These are phyloP conservation scores for Biscogniauxia marginata DNA, from an alignment of 2,329 filamentous ascomycete genomes.

Conservation along the genomic window DNA sequence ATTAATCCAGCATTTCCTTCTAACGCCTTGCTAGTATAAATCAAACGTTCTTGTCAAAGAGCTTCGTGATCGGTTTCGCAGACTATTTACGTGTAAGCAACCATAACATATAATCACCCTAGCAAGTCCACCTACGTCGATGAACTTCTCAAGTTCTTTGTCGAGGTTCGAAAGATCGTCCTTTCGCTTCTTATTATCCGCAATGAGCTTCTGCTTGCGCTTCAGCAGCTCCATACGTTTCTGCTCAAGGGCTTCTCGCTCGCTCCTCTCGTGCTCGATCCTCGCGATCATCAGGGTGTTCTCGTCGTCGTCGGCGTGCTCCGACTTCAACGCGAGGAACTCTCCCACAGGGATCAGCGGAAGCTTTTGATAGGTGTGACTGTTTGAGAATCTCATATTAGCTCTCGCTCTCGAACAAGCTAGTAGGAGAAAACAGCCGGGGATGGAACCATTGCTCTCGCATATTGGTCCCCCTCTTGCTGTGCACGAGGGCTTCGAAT, in stretches of 20 bases:
- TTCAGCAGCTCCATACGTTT: constrained; percentile 74
- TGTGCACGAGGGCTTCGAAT: too few species aligned
- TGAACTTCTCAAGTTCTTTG: constrained; percentile 88
- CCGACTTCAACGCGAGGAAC: constrained; percentile 74
- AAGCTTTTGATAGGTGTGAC: constrained; percentile 83
- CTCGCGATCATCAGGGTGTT: constrained; percentile 84
- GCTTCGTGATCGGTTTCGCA: constrained; percentile 82
- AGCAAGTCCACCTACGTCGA: constrained; percentile 63
- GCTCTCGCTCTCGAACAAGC: constrained; percentile 24
- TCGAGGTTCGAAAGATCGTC: constrained; percentile 91
- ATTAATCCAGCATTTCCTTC: background rate
- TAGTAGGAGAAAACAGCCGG: too few species aligned
- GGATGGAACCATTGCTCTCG: too few species aligned
- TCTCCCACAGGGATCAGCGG: constrained; percentile 82
- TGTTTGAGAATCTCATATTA: constrained; percentile 37
- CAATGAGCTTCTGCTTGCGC: constrained; percentile 60
- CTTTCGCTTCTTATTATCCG: constrained; percentile 85
- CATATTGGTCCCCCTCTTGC: too few species aligned
- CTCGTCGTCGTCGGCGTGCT: constrained; percentile 69
- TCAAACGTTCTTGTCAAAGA: constrained; percentile 66
- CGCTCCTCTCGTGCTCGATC: constrained; percentile 85
- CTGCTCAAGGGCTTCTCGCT: constrained; percentile 82
- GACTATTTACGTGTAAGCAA: constrained; percentile 50
- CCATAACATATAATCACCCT: constrained; percentile 15
- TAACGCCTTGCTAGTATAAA: background rate